These are phyloP conservation scores for Septoria linicola DNA, from an alignment of 2,329 filamentous ascomycete genomes.

Conservation along the genomic window DNA sequence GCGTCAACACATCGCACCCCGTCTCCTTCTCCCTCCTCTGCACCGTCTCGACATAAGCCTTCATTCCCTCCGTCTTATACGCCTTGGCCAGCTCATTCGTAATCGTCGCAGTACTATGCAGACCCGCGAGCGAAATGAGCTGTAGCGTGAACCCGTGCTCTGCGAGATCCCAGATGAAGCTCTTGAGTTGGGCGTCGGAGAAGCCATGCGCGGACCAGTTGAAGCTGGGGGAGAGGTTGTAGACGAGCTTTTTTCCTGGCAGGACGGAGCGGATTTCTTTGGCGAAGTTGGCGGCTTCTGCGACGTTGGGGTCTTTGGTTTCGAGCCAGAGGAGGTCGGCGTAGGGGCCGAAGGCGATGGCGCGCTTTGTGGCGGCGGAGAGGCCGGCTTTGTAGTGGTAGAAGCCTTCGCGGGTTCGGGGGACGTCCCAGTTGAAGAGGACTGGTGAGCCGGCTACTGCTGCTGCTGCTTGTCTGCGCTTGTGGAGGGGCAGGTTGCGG, in stretches of 20 bases:
- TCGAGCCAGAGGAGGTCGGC: conserved; percentile 97
- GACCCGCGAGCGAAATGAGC: conserved; percentile 62
- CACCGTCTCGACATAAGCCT: conserved; percentile 93
- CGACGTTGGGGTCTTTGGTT: conserved; percentile 82
- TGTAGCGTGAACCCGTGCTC: conserved; percentile 73
- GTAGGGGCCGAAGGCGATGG: conserved; percentile 85
- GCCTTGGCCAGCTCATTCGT: conserved; percentile 72
- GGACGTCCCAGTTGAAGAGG: conserved; percentile 86
- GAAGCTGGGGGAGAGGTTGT: conserved; percentile 95
- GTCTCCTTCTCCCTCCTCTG: conserved; percentile 88
- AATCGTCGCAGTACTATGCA: conserved; percentile 64
- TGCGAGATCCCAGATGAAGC: conserved; percentile 95
- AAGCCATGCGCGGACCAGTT: conserved; percentile 99
- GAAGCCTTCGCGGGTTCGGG: conserved; percentile 88
- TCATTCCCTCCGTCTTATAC: conserved; percentile 92
- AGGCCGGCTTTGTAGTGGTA: conserved; percentile 88
- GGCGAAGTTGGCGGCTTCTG: conserved; percentile 72
- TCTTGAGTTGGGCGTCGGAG: conserved; percentile 74
- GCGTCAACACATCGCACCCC: conserved; percentile 87
- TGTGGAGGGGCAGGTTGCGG: conserved; percentile 73
- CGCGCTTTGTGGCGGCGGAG: conserved; percentile 84
- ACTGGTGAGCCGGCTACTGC: conserved; percentile 67
- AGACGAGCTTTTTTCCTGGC: conserved; percentile 86
- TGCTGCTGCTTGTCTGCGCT: conserved; percentile 70
- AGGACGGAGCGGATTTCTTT: conserved; percentile 67